phyloP scores from a whole-genome alignment of 2,329 filamentous ascomycete species.

The Penicillium fuscoglaucum region DNA sequence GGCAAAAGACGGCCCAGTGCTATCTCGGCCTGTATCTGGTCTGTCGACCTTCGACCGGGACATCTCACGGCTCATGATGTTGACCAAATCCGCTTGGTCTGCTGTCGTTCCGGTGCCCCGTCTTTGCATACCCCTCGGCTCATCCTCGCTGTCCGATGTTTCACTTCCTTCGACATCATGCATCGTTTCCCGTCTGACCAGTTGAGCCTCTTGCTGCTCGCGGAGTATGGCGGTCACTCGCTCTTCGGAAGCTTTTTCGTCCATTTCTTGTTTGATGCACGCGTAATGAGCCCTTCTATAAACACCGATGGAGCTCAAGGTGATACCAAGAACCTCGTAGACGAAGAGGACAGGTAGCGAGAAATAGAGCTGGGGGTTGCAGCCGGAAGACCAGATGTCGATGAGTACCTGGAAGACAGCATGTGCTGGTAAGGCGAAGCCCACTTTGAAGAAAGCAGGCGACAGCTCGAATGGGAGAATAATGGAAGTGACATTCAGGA shows the following conservation, averaged over 20 bases:
- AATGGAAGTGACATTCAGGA: slow-evolving; percentile 46
- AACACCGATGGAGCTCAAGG: slow-evolving; percentile 20
- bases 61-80: slow-evolving; percentile 17
- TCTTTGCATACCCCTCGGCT: neutral
- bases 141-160: slow-evolving; percentile 1
- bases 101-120: slow-evolving; percentile 2
- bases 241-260: slow-evolving; percentile 16
- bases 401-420: slow-evolving; percentile 44
- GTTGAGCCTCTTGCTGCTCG: slow-evolving; percentile 3
- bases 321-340: slow-evolving; percentile 36
- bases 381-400: slow-evolving; percentile 48
- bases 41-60: slow-evolving; percentile 9
- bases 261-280: slow-evolving; percentile 17
- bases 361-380: slow-evolving; percentile 42
- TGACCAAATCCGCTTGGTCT: slow-evolving; percentile 6
- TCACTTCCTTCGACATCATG: neutral
- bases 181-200: neutral
- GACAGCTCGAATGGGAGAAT: slow-evolving; percentile 48
- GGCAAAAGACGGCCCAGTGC: slow-evolving; percentile 16
- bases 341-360: slow-evolving; percentile 48
- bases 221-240: slow-evolving; percentile 13
- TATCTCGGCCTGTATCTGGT: slow-evolving; percentile 3
- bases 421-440: slow-evolving; percentile 45
- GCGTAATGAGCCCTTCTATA: slow-evolving; percentile 25
- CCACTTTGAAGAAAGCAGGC: slow-evolving; percentile 45